Evolutionary conservation across 2,329 filamentous ascomycete genomes (phyloP).

Genomic region (Pseudopyricularia cyperi): DNA sequence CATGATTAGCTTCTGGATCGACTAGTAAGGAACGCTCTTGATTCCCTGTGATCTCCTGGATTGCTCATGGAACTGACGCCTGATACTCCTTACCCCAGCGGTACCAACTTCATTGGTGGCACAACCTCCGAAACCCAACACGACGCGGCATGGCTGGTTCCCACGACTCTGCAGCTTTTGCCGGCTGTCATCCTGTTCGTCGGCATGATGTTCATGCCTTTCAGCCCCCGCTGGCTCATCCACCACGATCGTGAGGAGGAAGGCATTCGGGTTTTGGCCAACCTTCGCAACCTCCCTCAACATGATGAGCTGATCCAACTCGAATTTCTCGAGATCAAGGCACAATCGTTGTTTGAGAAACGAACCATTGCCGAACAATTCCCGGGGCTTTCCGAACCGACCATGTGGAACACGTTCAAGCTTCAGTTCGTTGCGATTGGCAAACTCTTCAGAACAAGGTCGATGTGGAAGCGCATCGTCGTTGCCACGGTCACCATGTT

Average conservation of each 20-base stretch:
- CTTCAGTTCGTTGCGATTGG: conserved; percentile 56
- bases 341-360: conserved; percentile 67
- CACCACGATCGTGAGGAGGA: conserved; percentile 59
- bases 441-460: conserved; percentile 48
- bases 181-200: conserved; percentile 53
- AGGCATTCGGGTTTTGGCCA: conserved; percentile 48
- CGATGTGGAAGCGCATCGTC: conserved; percentile 54
- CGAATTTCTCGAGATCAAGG: conserved; percentile 75
- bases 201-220: conserved; percentile 72
- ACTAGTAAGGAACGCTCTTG: conserved; percentile 25
- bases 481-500: conserved; percentile 52
- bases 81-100: conserved; percentile 16
- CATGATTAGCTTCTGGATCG: conserved; percentile 52
- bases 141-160: conserved; percentile 61
- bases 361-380: conserved; percentile 54
- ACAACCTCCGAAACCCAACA: conserved; percentile 33
- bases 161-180: conserved; percentile 56
- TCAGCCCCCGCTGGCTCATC: conserved; percentile 63
- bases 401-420: conserved; percentile 50
- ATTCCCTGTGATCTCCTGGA: background rate
- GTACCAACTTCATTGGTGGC: conserved; percentile 54
- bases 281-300: conserved; percentile 45
- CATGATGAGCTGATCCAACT: conserved; percentile 59
- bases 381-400: conserved; percentile 48
- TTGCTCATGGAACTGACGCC: conserved; percentile 16